Evolutionary conservation across 1,284 basidiomycete genomes (phyloP), one percentile per base, ranked within the genome.

Genomic region (Quambalaria eucalypti): DNA sequence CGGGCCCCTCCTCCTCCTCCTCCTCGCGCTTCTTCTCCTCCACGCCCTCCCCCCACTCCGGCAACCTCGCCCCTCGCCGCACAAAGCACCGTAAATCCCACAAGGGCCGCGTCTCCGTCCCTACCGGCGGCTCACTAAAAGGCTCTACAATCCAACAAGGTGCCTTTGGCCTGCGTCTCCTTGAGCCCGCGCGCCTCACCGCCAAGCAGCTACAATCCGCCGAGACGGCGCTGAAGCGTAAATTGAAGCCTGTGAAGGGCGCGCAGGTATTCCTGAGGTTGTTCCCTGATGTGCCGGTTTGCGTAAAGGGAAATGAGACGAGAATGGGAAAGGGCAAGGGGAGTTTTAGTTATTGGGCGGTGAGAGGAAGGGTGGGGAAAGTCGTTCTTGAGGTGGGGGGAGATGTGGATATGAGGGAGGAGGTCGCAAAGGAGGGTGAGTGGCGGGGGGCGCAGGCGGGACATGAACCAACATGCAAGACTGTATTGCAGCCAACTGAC

Each of bases 241-340:
- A 91, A 75, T 82, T 97, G 59, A 97, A 95, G 78, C 78, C 85
- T 10, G 81, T 97, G 56, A 96, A 96, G 75, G 92, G 92, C 4
- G 83, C 85, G 30, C 87, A 93, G 78, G 83, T 91, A 30, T 91
- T 84, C 76, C 75, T 96, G 77, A 82, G 92, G 26, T 86, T 97
- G 26, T 98, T 97, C 79, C 93, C 93, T 2, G 90, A 97, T 78
- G 85, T 96, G 55, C 91, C 93, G 2, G 90, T 98, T 56, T 96
- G 92, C 79, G 86, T 97, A 56, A 97, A 98, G 84, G 93, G 93
- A 53, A 97, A 96, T 72, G 93, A 98, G 77, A 95, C 92, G 6
- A 87, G 95, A 83, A 98, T 98, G 95, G 93, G 93, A 47, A 97
- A 97, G 78, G 95, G 95, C 57, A 98, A 98, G 28, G 50, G 28